Percentiles rank a stretch among this genome's conserved stretches.
phyloP scores from a whole-genome alignment of 2,329 filamentous ascomycete species.

The Fusarium sp. region DNA sequence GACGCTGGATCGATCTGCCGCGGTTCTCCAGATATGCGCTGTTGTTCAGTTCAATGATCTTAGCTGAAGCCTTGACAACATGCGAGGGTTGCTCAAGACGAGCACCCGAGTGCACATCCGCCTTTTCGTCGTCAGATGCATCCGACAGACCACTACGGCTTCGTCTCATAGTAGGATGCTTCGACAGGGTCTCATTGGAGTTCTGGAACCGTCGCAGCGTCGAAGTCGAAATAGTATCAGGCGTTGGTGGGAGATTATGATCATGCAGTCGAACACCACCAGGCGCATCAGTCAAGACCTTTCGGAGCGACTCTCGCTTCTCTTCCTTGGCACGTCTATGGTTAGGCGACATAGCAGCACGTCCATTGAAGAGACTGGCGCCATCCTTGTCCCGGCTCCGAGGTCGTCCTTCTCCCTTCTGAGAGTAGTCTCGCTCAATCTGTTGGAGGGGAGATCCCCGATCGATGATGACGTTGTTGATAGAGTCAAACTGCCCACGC shows the following conservation, averaged over 20 bases:
- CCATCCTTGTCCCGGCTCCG: conserved; percentile 45
- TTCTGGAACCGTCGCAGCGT: conserved; percentile 63
- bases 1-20: conserved; percentile 50
- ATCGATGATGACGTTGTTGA: conserved; percentile 60
- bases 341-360: conserved; percentile 29
- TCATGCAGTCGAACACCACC: conserved; percentile 56
- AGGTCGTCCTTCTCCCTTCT: conserved; percentile 47
- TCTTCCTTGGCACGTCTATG: conserved; percentile 55
- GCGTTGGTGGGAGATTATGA: conserved; percentile 66
- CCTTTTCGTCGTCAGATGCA: conserved; percentile 38
- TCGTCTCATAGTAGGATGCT: conserved; percentile 44
- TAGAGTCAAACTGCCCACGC: conserved; percentile 56
- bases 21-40: conserved; percentile 34
- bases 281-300: conserved; percentile 61
- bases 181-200: conserved; percentile 62
- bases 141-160: conserved; percentile 49
- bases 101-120: conserved; percentile 34
- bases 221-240: conserved; percentile 69
- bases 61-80: conserved; percentile 31
- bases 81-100: conserved; percentile 26
- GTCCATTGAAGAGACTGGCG: conserved; percentile 27
- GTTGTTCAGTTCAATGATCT: conserved; percentile 38
- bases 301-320: conserved; percentile 61
- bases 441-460: conserved; percentile 63
- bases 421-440: conserved; percentile 54